A percentile compares a stretch with the other conserved stretches of the same genome.
phyloP scores from a whole-genome alignment of 768 basidiomycete species.

The Russula brevipes region DNA sequence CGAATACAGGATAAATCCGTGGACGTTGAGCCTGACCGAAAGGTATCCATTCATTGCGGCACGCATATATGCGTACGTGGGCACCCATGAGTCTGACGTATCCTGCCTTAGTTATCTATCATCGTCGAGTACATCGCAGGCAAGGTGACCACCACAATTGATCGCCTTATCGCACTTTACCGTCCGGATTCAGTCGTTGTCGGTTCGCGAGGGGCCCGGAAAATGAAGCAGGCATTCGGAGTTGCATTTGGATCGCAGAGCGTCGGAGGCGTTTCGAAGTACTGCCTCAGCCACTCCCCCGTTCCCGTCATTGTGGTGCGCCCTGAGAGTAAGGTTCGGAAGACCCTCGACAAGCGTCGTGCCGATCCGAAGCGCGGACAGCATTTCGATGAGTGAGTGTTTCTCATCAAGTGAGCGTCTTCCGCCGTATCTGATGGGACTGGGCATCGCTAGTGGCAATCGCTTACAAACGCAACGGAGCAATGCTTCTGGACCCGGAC shows the following conservation, averaged over 20 bases:
- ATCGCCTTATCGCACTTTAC: conserved; percentile 88
- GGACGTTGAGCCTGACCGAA: conserved; percentile 71
- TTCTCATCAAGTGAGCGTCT: not conserved
- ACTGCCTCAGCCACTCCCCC: conserved; percentile 86
- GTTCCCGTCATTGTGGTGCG: conserved; percentile 96
- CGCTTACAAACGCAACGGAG: conserved; percentile 11
- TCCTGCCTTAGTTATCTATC: conserved; percentile 61
- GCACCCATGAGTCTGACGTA: not conserved
- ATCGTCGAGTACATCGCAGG: conserved; percentile 95
- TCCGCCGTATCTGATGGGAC: not conserved
- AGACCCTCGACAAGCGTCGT: conserved; percentile 77
- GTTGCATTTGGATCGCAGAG: conserved; percentile 47
- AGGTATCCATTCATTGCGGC: conserved; percentile 38
- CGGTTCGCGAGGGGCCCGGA: conserved; percentile 72
- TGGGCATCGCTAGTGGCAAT: not conserved
- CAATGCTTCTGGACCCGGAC: conserved; percentile 5
- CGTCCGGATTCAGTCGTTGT: conserved; percentile 91
- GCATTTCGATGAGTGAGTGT: conserved; percentile 64
- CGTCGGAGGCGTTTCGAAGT: conserved; percentile 60
- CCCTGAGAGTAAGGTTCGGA: conserved; percentile 81
- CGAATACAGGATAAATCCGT: conserved; percentile 75
- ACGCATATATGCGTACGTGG: not conserved
- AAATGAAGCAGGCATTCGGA: conserved; percentile 49
- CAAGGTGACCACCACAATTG: conserved; percentile 80
- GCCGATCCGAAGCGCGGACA: conserved; percentile 85